Base-by-base conservation (phyloP, 306 rosid species). In the Pueraria montana region DNA sequence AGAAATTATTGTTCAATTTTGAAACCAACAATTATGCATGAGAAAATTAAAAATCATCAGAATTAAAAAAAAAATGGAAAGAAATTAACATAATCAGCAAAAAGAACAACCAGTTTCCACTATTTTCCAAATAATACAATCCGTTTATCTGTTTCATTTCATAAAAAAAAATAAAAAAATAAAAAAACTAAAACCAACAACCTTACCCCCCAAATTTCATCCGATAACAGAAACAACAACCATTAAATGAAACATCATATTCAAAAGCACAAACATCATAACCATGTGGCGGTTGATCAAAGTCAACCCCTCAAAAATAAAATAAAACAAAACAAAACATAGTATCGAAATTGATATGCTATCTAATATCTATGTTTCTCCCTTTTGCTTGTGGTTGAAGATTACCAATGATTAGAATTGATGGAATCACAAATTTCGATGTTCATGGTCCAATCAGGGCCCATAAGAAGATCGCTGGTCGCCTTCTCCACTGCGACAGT, bases 371-470 rank as follows among this genome's bases (percentile, higher is more conserved):
- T 6, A 34, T 34, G 40, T 34, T 74, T 73, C 55, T 67, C 7
- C 72, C 4, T 76, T 49, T 50, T 61, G n/a, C 52, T 64, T 83
- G 16, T 8, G 52, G 16, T 18, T 80, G 56, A 79, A 80, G 74
- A 77, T 83, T 89, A 94, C 99, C 99, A 96, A 43, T 89, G 96
- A 90, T 87, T 84, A 70, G 97, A 92, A 89, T 96, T 96, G 89
- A 96, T 84, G 76, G 99, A 96, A 83, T 96, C 99, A 68, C 99
- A 96, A 84, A 96, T 96, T 85, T 94, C 98, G 83, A 96, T 96
- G 85, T 96, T 96, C 93, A 96, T 94, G 69, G 99, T 94, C 99
- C 99, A 96, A 92, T 96, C 99, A 75, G 99, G 99, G 23, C 92
- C 92, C 76, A 96, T 88, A 71, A 96, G 97, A 89, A 96, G 98